Percentiles rank a stretch among this genome's conserved stretches.
Evolutionary conservation across 345 rosid genomes (phyloP).

Genomic region (Brassica nigra): DNA sequence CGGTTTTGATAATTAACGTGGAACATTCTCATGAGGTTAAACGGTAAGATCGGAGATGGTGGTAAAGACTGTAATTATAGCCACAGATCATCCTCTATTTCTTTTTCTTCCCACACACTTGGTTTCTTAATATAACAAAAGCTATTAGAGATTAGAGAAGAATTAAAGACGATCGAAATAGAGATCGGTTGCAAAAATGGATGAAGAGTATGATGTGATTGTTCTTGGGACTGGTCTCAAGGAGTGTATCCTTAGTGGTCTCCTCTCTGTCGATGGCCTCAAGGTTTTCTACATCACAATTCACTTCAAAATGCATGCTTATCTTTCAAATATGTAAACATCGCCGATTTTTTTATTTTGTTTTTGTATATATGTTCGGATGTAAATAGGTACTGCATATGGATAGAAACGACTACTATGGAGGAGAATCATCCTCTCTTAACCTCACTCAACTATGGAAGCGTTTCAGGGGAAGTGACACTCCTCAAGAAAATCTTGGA

Average conservation of each 20-base stretch:
- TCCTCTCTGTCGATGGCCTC: slow-evolving; percentile 92
- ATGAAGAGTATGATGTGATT: slow-evolving; percentile 93
- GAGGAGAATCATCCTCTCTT: slow-evolving; percentile 80
- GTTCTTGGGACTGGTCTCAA: slow-evolving; percentile 97
- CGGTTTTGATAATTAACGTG: slow-evolving; percentile 12
- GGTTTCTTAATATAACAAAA: background rate
- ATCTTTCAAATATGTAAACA: slow-evolving; percentile 5
- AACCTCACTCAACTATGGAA: slow-evolving; percentile 73
- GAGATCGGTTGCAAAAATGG: slow-evolving; percentile 49
- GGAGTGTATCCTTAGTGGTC: slow-evolving; percentile 96
- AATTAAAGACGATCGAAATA: background rate
- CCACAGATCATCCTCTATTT: slow-evolving; percentile 29
- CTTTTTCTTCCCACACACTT: slow-evolving; percentile 21
- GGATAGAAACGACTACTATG: slow-evolving; percentile 85
- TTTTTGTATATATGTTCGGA: background rate
- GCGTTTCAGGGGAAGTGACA: slow-evolving; percentile 65
- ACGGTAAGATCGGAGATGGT: slow-evolving; percentile 34
- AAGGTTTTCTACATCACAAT: slow-evolving; percentile 47
- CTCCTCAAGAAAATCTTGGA: slow-evolving; percentile 68
- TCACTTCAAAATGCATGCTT: background rate
- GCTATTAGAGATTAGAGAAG: slow-evolving; percentile 6
- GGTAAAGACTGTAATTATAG: slow-evolving; percentile 5
- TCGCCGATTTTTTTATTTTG: background rate
- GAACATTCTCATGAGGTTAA: slow-evolving; percentile 20
- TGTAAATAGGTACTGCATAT: slow-evolving; percentile 62